phyloP scores from a whole-genome alignment of 2,329 filamentous ascomycete genomes.

The Fusarium algeriense region DNA sequence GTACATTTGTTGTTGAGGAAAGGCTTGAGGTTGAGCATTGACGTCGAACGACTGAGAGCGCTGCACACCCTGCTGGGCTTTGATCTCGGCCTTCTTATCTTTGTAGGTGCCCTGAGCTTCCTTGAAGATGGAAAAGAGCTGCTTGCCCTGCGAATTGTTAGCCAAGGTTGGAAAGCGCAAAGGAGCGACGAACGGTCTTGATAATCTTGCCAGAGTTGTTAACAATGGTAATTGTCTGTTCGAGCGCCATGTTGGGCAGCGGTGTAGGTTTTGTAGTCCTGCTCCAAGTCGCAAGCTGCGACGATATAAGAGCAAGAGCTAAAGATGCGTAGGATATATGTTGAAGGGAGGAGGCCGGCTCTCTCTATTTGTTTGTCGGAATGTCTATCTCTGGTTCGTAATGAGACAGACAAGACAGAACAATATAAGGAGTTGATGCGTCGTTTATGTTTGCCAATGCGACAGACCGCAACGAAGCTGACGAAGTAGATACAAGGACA shows the following conservation, averaged over 20 bases:
- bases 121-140: slow-evolving; percentile 90
- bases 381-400: slow-evolving; percentile 19
- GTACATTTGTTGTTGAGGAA: slow-evolving; percentile 24
- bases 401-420: slow-evolving; percentile 13
- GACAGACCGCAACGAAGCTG: slow-evolving; percentile 28
- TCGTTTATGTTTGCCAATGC: slow-evolving; percentile 26
- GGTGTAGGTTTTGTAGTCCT: slow-evolving; percentile 18
- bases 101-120: slow-evolving; percentile 90
- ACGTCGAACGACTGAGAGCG: slow-evolving; percentile 71
- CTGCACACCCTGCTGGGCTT: slow-evolving; percentile 70
- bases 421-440: slow-evolving; percentile 15
- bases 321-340: slow-evolving; percentile 1
- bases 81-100: slow-evolving; percentile 86
- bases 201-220: slow-evolving; percentile 93
- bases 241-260: slow-evolving; percentile 56
- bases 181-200: slow-evolving; percentile 75
- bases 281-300: slow-evolving; percentile 18
- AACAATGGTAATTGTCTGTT: slow-evolving; percentile 87
- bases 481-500: slow-evolving; percentile 11
- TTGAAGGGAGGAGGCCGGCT: slow-evolving; percentile 42
- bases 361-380: slow-evolving; percentile 32
- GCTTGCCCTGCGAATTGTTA: slow-evolving; percentile 77
- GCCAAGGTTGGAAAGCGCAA: not conserved
- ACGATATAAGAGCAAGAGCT: slow-evolving; percentile 3
- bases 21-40: slow-evolving; percentile 47